These are phyloP conservation scores for Verticillium dahliae DNA, from an alignment of 2,329 filamentous ascomycete species.

Conservation along the genomic window DNA sequence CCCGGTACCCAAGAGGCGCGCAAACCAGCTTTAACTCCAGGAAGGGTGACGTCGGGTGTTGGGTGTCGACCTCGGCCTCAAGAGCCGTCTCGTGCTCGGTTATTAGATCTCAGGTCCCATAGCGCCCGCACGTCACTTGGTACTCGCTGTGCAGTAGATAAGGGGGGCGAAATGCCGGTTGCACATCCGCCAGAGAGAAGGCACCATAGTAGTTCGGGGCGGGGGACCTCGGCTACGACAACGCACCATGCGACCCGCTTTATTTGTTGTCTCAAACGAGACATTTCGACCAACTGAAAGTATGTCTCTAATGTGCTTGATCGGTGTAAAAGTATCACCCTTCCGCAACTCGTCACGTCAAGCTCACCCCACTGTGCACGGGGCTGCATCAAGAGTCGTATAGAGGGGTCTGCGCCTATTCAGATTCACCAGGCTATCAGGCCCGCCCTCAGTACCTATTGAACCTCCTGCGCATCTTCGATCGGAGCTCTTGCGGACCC, in stretches of 20 bases:
- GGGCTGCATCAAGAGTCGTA: no score
- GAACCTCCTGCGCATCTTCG: no score
- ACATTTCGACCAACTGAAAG: neutral
- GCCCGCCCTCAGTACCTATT: no score
- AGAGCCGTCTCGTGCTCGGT: slow-evolving; percentile 1
- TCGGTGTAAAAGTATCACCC: no score
- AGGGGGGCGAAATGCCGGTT: neutral
- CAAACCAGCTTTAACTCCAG: neutral
- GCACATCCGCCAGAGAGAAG: neutral
- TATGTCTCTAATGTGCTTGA: no score
- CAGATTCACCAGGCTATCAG: no score
- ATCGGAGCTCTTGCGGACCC: no score
- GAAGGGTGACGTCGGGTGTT: slow-evolving; percentile 5
- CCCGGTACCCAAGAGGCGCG: neutral
- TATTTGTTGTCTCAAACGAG: neutral
- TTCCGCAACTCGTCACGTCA: no score
- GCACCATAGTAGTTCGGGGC: neutral
- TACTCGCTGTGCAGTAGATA: neutral
- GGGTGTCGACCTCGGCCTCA: slow-evolving; percentile 17
- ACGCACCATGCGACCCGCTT: neutral
- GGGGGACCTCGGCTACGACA: neutral
- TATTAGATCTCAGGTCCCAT: neutral
- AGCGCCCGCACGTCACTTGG: neutral
- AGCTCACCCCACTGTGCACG: no score
- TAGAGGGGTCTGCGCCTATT: no score